Evolutionary conservation across 2,329 filamentous ascomycete species (phyloP).

Genomic region (Fusarium sp.): DNA sequence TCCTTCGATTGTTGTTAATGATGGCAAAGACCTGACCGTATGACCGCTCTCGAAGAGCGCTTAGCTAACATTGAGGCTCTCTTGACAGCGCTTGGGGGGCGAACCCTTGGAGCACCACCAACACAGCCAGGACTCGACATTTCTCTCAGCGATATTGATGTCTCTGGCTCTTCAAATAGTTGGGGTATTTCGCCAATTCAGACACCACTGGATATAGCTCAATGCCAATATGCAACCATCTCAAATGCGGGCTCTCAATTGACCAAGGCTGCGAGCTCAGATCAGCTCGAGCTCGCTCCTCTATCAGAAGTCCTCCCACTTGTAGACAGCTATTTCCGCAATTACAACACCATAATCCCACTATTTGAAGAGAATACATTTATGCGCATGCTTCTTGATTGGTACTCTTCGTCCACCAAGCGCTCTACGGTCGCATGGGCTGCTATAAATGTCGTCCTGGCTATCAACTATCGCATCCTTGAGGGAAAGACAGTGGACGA

Average conservation of each 20-base stretch:
- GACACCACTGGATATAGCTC: neutral
- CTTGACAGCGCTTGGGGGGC: slow-evolving; percentile 1
- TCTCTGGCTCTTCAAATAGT: neutral
- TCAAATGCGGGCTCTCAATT: neutral
- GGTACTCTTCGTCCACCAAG: slow-evolving; percentile 40
- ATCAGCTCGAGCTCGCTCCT: slow-evolving; percentile 25
- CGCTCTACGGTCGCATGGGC: slow-evolving; percentile 44
- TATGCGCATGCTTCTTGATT: slow-evolving; percentile 48
- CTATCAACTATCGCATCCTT: slow-evolving; percentile 44
- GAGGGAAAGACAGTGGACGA: slow-evolving; percentile 35
- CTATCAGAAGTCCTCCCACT: slow-evolving; percentile 32
- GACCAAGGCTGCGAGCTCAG: neutral
- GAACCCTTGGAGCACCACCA: neutral
- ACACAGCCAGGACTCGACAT: neutral
- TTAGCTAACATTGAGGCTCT: slow-evolving; percentile 33
- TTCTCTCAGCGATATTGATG: neutral
- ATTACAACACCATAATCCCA: slow-evolving; percentile 41
- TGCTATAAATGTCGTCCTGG: slow-evolving; percentile 50
- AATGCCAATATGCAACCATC: neutral
- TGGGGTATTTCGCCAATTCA: neutral
- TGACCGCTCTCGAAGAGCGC: slow-evolving; percentile 31
- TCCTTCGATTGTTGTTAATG: neutral
- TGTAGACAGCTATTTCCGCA: slow-evolving; percentile 37
- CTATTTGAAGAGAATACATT: slow-evolving; percentile 50
- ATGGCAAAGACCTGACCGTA: slow-evolving; percentile 21